These are phyloP conservation scores for Myxozyma sirexii DNA, from an alignment of 805 yeast species.

Conservation along the genomic window DNA sequence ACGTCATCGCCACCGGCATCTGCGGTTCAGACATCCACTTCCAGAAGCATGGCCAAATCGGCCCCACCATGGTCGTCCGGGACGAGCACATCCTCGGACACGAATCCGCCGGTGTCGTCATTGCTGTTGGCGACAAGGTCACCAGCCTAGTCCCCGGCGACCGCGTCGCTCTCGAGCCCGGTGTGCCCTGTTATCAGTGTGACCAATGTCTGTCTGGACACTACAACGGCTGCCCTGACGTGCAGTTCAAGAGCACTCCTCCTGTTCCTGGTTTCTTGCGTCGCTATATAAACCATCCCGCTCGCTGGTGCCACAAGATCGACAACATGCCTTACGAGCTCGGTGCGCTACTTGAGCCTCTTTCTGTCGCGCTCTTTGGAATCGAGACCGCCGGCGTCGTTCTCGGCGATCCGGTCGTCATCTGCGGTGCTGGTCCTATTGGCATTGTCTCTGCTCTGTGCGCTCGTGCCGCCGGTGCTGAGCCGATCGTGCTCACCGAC, in stretches of 20 bases:
- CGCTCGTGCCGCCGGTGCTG: constrained; percentile 57
- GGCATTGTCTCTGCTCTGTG: constrained; percentile 53
- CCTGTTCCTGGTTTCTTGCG: constrained; percentile 45
- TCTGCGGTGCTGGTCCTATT: constrained; percentile 65
- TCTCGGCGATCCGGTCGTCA: constrained; percentile 53
- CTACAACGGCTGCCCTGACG: constrained; percentile 46
- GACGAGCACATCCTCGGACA: constrained; percentile 67
- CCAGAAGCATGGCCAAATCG: constrained; percentile 66
- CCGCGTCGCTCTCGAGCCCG: constrained; percentile 51
- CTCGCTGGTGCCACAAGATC: constrained; percentile 44
- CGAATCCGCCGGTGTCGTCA: constrained; percentile 56
- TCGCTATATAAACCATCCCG: constrained; percentile 45
- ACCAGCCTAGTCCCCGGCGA: constrained; percentile 52
- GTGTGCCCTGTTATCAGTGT: constrained; percentile 52
- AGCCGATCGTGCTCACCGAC: constrained; percentile 57
- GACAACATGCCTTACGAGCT: constrained; percentile 51
- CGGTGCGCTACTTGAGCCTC: constrained; percentile 61
- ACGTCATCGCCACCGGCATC: constrained; percentile 67
- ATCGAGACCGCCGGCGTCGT: constrained; percentile 52
- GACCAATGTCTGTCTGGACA: constrained; percentile 43
- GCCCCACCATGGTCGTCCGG: constrained; percentile 54
- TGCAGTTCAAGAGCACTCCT: constrained; percentile 46
- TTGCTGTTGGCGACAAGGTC: constrained; percentile 55
- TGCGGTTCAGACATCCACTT: constrained; percentile 78
- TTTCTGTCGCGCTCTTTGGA: constrained; percentile 58